These are phyloP conservation scores for Auxenochlorella pyrenoidosa DNA, from an alignment of 139 green algal genomes.

Conservation along the genomic window DNA sequence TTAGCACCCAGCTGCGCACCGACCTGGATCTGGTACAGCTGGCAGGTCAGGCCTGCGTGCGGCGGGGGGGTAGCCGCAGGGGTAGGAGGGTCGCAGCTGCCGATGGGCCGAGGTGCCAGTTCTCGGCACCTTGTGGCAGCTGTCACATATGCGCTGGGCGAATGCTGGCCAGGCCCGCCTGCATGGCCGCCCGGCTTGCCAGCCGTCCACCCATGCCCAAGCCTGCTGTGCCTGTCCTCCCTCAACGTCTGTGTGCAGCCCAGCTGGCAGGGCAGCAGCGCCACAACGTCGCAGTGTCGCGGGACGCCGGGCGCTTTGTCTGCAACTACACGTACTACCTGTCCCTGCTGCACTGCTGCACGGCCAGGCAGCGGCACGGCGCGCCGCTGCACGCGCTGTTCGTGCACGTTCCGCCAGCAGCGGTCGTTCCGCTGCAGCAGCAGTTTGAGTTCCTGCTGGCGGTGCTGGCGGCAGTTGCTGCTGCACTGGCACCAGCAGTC, in stretches of 20 bases:
- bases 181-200: neutral
- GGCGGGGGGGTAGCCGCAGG: neutral
- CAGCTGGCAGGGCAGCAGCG: neutral
- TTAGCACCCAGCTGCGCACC: neutral
- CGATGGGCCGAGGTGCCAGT: no score
- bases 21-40: slow-evolving; percentile 6
- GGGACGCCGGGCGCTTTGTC: slow-evolving; percentile 56
- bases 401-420: slow-evolving; percentile 67
- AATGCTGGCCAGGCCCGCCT: neutral
- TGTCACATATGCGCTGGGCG: no score
- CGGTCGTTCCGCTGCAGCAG: slow-evolving; percentile 4
- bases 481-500: neutral
- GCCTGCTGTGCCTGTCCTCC: neutral
- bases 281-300: neutral
- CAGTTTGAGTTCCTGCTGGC: slow-evolving; percentile 55
- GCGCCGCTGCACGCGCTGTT: slow-evolving; percentile 54
- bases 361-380: neutral
- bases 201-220: neutral
- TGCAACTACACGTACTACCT: slow-evolving; percentile 57
- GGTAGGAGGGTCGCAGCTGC: no score
- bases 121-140: no score
- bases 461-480: slow-evolving; percentile 23
- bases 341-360: slow-evolving; percentile 22
- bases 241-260: neutral
- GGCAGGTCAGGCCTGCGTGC: neutral